Percentiles rank a stretch among this genome's conserved stretches.
Conservation (phyloP, 2,329 filamentous ascomycete species). For the Coniochaeta ligniaria region DNA sequence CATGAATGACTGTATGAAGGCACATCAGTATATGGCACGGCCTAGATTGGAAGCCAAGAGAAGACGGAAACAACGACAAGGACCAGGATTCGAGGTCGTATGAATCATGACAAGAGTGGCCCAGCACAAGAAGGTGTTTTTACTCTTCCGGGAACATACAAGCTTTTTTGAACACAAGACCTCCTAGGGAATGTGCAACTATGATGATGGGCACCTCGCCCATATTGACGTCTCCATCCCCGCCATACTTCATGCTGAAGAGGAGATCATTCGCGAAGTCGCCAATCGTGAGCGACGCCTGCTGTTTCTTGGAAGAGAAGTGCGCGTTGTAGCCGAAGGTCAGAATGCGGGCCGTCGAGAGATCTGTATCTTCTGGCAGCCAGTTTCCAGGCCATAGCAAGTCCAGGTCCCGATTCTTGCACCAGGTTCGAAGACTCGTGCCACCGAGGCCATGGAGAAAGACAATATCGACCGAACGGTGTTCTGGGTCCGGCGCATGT, state of each 20-base stretch:
- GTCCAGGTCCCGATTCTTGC: conserved; percentile 7
- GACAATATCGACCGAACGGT: conserved; percentile 13
- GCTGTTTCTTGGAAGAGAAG: conserved; percentile 9
- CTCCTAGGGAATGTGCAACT: conserved; percentile 18
- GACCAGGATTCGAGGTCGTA: background rate
- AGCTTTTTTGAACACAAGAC: conserved; percentile 16
- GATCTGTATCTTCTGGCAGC: conserved; percentile 12
- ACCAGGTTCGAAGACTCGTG: conserved; percentile 15
- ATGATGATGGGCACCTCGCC: conserved; percentile 15
- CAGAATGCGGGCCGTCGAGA: conserved; percentile 12
- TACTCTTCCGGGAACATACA: background rate
- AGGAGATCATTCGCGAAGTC: conserved; percentile 17
- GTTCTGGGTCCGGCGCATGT: conserved; percentile 4
- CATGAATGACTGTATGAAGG: conserved; percentile 8
- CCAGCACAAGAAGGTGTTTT: background rate
- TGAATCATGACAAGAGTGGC: background rate
- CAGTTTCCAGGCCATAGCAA: conserved; percentile 13
- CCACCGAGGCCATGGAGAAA: conserved; percentile 19
- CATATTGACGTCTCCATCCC: conserved; percentile 7
- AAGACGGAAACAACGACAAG: background rate
- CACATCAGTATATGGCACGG: background rate
- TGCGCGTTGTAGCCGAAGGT: conserved; percentile 18
- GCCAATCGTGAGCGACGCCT: conserved; percentile 7
- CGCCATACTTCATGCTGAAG: conserved; percentile 13
- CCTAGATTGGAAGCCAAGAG: background rate